Base-by-base conservation (phyloP, 306 rosid genomes). In the Rosa rugosa region DNA sequence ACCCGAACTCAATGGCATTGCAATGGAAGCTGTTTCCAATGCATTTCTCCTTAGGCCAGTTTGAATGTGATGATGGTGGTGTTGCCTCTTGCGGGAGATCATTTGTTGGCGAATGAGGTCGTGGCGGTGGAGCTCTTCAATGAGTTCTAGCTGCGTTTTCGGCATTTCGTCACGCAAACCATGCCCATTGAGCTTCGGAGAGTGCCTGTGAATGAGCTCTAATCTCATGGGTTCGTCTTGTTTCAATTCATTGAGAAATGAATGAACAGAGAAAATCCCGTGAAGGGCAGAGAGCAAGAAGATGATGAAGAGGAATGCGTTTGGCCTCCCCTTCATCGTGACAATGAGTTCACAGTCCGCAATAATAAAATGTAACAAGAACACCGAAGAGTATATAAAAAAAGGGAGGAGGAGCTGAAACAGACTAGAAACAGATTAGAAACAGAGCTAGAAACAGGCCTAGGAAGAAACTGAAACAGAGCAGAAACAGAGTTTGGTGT, bases 171-270 rank as follows among this genome's bases (percentile, higher is more conserved):
- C 69, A 34, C 9, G 72, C 40, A 77, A 20, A 16, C 59, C 75
- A 67, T 16, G 10, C 1, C 23, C 79, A 12, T 11, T 4, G 14
- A 80, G 11, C 2, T 83, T 81, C 0, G 86, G 66, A 44, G 86
- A 76, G 75, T 88, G 75, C 25, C 90, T 66, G 80, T 90, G 93
- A 17, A 92, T 76, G 4, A 92, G 64, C 73, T 90, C 91, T 51
- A 92, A 16, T 49, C 66, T 86, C 82, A 85, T 12, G 5, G 22
- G n/a, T 0, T 40, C 56, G 5, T 23, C 31, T 8, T 34, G 41
- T 8, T 9, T 17, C 63, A 20, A 4, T 8, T 46, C 59, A 25
- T 16, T 4, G 18, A 45, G 41, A 18, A 41, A 11, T 31, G 46
- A 27, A 12, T 75, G 74, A 65, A 16, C 54, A 11, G 66, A 71